phyloP scores from a whole-genome alignment of 1,284 basidiomycete genomes.

The Phellinidium pouzarii region DNA sequence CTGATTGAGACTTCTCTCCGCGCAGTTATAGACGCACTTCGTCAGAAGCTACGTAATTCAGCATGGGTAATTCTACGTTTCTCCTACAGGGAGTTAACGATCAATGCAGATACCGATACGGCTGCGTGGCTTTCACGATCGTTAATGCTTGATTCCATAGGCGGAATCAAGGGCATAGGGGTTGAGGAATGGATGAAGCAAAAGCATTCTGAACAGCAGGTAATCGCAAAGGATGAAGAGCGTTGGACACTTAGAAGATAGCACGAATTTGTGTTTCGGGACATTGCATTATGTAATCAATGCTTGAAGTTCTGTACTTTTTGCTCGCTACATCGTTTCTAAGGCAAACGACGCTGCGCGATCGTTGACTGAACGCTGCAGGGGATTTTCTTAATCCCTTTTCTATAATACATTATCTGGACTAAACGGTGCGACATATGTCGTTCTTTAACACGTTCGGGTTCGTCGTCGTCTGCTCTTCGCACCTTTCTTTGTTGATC shows the following conservation, averaged over 20 bases:
- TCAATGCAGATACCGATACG: slow-evolving; percentile 4
- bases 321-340: not conserved
- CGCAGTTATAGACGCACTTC: not conserved
- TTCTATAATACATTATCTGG: not conserved
- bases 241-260: slow-evolving; percentile 7
- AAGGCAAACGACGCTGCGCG: not conserved
- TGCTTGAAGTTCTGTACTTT: no score
- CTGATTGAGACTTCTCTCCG: not conserved
- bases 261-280: not conserved
- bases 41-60: not conserved
- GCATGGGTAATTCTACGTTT: slow-evolving; percentile 10
- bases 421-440: slow-evolving; percentile 5
- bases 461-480: slow-evolving; percentile 6
- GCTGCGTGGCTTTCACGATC: slow-evolving; percentile 4
- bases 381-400: not conserved
- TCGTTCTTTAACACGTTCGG: slow-evolving; percentile 17
- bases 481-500: slow-evolving; percentile 9
- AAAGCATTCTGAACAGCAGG: slow-evolving; percentile 2
- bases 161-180: not conserved
- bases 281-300: not conserved
- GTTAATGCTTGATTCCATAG: slow-evolving; percentile 1
- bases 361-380: not conserved
- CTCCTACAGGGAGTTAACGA: slow-evolving; percentile 10
- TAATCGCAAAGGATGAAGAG: slow-evolving; percentile 5
- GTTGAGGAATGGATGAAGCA: slow-evolving; percentile 8